Evolutionary conservation across 345 rosid genomes (phyloP).

Genomic region (Aquilaria sinensis): DNA sequence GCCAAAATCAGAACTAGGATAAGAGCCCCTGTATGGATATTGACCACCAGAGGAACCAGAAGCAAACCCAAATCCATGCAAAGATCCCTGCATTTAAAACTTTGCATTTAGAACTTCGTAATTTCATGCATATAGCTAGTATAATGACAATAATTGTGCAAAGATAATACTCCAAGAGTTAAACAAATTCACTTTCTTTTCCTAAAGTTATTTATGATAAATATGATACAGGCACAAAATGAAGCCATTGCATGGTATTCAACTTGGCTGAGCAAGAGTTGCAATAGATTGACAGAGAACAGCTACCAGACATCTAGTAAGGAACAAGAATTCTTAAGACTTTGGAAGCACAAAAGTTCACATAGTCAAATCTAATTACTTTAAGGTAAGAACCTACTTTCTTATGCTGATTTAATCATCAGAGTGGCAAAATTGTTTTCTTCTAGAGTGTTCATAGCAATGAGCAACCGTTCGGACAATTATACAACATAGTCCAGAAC

Average conservation of each 20-base stretch:
- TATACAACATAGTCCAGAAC: constrained; percentile 2
- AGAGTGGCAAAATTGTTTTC: too few relatives aligned
- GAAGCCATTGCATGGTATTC: neutral
- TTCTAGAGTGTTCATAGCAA: too few relatives aligned
- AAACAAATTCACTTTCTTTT: neutral
- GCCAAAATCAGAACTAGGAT: constrained; percentile 32
- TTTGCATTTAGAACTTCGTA: constrained; percentile 6
- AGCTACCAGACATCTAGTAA: too few relatives aligned
- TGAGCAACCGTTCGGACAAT: neutral
- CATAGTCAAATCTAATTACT: too few relatives aligned
- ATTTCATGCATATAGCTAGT: neutral
- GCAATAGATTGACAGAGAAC: too few relatives aligned
- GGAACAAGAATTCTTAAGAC: too few relatives aligned
- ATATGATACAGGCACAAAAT: neutral
- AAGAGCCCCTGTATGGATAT: constrained; percentile 36
- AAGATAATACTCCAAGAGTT: neutral
- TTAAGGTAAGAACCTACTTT: too few relatives aligned
- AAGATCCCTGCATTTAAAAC: constrained; percentile 28
- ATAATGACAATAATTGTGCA: neutral
- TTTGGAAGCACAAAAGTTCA: too few relatives aligned
- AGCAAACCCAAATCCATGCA: constrained; percentile 40
- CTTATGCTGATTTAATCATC: too few relatives aligned
- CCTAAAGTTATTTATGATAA: neutral
- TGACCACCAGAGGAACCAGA: constrained; percentile 41
- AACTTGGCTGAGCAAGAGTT: too few relatives aligned